Conservation (phyloP, 441 rosid species). For the Populus hybrid region DNA sequence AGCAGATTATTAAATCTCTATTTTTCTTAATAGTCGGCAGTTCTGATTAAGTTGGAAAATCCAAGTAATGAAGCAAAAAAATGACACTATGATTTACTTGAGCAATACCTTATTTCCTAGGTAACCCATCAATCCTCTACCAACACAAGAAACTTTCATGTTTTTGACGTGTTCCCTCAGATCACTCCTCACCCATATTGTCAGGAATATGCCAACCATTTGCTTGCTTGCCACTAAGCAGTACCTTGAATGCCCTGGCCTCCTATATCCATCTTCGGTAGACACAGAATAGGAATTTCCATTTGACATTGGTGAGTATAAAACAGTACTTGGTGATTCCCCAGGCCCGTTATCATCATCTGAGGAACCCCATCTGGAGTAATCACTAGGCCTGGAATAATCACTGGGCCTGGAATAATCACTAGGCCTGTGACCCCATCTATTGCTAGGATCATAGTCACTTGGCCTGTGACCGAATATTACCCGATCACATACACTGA, state of each 20-base stretch:
- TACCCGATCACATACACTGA: constrained; percentile 89
- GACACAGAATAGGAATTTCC: constrained; percentile 42
- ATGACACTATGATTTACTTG: constrained; percentile 1
- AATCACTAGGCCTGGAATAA: constrained; percentile 83
- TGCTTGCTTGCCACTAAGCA: constrained; percentile 92
- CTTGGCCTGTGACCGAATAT: constrained; percentile 82
- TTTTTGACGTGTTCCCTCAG: constrained; percentile 71
- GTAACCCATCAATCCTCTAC: too few relatives aligned
- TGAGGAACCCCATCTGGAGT: constrained; percentile 86
- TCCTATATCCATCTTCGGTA: constrained; percentile 58
- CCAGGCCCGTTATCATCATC: constrained; percentile 88
- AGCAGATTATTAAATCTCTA: constrained; percentile 8
- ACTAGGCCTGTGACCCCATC: constrained; percentile 60
- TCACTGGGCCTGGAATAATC: constrained; percentile 82
- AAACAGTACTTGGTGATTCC: constrained; percentile 81
- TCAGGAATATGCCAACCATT: constrained; percentile 94
- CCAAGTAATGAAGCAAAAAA: neutral
- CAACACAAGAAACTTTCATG: constrained; percentile 16
- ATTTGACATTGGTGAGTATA: constrained; percentile 68
- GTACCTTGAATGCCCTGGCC: constrained; percentile 72
- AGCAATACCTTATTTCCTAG: constrained; percentile 41
- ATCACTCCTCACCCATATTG: constrained; percentile 89
- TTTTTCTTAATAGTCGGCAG: constrained; percentile 5
- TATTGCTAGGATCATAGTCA: constrained; percentile 58
- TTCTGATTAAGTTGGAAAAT: constrained; percentile 9